Evolutionary conservation across 441 rosid species (phyloP), one percentile per base, ranked within the genome.

Genomic region (Populus trichocarpa): DNA sequence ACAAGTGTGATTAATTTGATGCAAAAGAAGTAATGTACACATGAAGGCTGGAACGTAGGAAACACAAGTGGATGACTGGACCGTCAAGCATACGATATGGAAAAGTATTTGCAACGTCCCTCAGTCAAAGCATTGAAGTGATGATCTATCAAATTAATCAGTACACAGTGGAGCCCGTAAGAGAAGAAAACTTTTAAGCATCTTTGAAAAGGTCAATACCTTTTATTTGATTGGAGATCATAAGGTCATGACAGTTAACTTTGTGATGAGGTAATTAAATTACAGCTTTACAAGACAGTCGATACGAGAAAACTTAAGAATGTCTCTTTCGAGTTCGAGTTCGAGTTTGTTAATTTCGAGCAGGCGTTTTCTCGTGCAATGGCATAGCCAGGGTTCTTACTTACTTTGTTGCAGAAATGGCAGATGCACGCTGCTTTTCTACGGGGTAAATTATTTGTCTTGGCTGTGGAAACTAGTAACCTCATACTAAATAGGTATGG

Each of bases 171-270:
- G 53, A 66, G 5, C 36, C 50, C 13, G 2, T 8, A 12, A 13
- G 20, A 67, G 75, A 66, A 65, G 20, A 57, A 70, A 36, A 35
- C 0, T 0, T 30, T 69, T 4, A 50, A 46, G 8, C 70, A 0
- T 73, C 46, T 67, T 82, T 82, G 84, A 82, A 80, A 30, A 14
- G 73, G 50, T 73, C 73, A 42, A 14, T 26, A 2, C 26, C 0
- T 4, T 73, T 8, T 61, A n/a, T 10, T 14, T 50, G 0, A 50
- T 5, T 50, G 20, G 7, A 50, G 57, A 50, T 50, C 57, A 50
- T 50, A 50, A 50, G 57, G 57, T 50, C 46, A 38, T 50, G 57
- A 38, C 57, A 50, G 3, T 50, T 50, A 50, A 1, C 57, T 1
- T 38, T 14, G 2, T 50, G 57, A 50, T 14, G 57, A 50, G 20